phyloP scores from a whole-genome alignment of 2,329 filamentous ascomycete genomes.

The Colletotrichum sp. region DNA sequence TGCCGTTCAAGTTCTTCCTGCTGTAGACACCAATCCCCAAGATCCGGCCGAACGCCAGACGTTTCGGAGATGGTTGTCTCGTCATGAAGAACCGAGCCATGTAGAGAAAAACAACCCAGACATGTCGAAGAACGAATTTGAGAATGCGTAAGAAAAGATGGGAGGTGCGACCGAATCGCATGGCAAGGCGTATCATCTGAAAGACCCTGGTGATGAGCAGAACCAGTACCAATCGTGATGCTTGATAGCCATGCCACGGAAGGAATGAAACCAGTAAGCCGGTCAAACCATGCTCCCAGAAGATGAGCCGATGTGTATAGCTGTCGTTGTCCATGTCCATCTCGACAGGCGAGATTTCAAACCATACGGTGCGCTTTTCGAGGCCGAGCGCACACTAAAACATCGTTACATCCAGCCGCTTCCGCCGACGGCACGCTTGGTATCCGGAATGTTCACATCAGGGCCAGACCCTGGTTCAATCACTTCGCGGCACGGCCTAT shows the following conservation, averaged over 20 bases:
- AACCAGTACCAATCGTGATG: slow-evolving; percentile 21
- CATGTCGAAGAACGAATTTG: slow-evolving; percentile 47
- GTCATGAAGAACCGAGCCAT: slow-evolving; percentile 36
- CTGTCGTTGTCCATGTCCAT: slow-evolving; percentile 38
- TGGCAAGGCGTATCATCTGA: slow-evolving; percentile 27
- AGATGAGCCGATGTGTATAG: slow-evolving; percentile 22
- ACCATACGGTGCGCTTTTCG: slow-evolving; percentile 64
- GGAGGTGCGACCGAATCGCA: slow-evolving; percentile 40
- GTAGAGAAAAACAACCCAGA: slow-evolving; percentile 27
- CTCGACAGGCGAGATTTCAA: slow-evolving; percentile 46
- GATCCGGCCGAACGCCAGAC: background rate
- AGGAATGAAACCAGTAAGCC: slow-evolving; percentile 4
- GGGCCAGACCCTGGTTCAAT: slow-evolving; percentile 68
- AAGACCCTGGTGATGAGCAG: slow-evolving; percentile 19
- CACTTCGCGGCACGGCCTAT: slow-evolving; percentile 84
- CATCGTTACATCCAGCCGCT: slow-evolving; percentile 95
- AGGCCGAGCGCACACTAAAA: slow-evolving; percentile 81
- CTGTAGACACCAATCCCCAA: background rate
- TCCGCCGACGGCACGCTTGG: slow-evolving; percentile 77
- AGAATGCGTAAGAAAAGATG: slow-evolving; percentile 33
- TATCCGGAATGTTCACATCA: slow-evolving; percentile 71
- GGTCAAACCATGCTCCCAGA: slow-evolving; percentile 25
- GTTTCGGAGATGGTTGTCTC: slow-evolving; percentile 25
- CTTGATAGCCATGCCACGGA: slow-evolving; percentile 17
- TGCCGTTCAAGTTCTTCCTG: slow-evolving; percentile 38